Percentiles rank a stretch among this genome's conserved stretches.
Evolutionary conservation across 768 basidiomycete genomes (phyloP).

Genomic region (Kwoniella heveanensis): DNA sequence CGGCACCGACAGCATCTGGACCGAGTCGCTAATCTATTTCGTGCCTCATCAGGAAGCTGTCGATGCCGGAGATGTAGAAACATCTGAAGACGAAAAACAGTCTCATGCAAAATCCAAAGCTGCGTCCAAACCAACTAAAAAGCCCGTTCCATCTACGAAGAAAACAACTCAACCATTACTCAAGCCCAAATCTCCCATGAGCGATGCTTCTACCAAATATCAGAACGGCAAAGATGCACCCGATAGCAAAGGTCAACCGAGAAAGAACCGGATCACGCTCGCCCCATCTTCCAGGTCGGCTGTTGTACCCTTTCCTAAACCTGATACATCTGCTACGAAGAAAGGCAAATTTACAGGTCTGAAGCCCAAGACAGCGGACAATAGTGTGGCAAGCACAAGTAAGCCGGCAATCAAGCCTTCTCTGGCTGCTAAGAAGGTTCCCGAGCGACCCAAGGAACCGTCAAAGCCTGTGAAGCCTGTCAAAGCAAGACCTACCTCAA

Average conservation of each 20-base stretch:
- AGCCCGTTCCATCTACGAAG: not conserved
- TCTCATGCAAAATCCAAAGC: not conserved
- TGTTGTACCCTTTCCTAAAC: not conserved
- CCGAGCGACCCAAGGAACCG: not conserved
- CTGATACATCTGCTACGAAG: not conserved
- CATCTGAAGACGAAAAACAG: not conserved
- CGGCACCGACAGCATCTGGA: too few species aligned
- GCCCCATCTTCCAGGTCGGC: not conserved
- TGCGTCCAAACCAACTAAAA: not conserved
- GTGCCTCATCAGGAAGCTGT: too few species aligned
- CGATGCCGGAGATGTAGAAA: too few species aligned
- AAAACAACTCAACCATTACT: not conserved
- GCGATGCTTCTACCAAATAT: not conserved
- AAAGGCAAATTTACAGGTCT: conserved; percentile 1
- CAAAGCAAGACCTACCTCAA: not conserved
- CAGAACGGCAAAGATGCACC: not conserved
- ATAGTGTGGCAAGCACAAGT: not conserved
- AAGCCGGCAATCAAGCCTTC: not conserved
- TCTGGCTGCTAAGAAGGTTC: not conserved
- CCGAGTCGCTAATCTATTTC: too few species aligned
- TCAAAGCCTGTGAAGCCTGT: not conserved
- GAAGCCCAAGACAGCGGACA: not conserved
- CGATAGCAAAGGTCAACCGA: not conserved
- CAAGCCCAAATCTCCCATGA: not conserved
- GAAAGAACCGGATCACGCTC: conserved; percentile 4